Evolutionary conservation across 202 grass and related monocot genomes (phyloP), one percentile per base, ranked within the genome.

Genomic region (Carex arenaria): DNA sequence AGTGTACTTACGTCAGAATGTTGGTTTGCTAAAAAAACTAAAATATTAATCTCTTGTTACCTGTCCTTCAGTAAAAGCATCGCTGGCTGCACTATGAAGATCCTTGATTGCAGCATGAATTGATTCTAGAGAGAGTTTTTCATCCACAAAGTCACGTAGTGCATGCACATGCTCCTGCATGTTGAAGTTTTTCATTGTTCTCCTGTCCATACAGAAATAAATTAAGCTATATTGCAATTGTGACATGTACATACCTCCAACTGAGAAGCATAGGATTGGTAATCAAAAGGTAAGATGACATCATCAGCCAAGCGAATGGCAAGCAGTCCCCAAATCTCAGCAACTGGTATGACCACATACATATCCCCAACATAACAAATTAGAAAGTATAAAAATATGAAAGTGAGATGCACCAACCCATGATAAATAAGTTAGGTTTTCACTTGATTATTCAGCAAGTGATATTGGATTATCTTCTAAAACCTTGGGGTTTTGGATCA

Each of bases 321-420:
- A 31, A 95, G 64, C 34, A 98, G 88, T 78, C 95, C 95, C 95
- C 90, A 98, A 83, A 95, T 95, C 84, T 98, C 91, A 7, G 89
- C 71, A 83, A 98, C 92, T 98, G 87, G 49, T 80, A 69, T 84
- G 89, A 57, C 74, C 22, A 67, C 80, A 68, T 82, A 80, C 12
- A 80, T 22, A 80, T 64, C 12, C 19, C 26, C 32, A 64, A 64
- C 28, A 55, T 30, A 64, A 64, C 42, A 64, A 22, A 64, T 63
- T 63, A 64, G 22, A 63, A 64, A 64, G 20, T 42, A 61, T 7
- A 63, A 63, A 31, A 36, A 56, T 64, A 80, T 80, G 1, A 62
- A 64, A 49, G 5, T 64, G 34, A 23, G 55, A 64, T 49, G 23
- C 19, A 47, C 70, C 23, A 10, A 22, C 19, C 47, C 19, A 74